phyloP scores from a whole-genome alignment of 768 basidiomycete species.

The Podaxis sp. region DNA sequence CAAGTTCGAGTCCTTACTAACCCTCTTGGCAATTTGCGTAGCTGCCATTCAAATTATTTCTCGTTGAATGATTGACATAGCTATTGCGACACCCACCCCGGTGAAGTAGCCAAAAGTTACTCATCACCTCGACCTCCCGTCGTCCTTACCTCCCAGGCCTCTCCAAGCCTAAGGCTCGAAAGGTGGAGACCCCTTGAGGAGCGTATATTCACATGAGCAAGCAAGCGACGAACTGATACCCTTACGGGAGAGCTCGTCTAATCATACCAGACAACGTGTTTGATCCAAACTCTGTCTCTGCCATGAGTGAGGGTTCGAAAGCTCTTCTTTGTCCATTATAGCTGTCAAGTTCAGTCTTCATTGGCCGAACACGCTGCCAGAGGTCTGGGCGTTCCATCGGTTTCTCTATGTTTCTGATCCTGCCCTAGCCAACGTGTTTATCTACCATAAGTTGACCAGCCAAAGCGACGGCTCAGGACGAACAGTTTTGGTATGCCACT shows the following conservation, averaged over 20 bases:
- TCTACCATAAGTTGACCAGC: not conserved
- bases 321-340: conserved; percentile 4
- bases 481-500: not conserved
- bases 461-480: not conserved
- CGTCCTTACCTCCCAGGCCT: not conserved
- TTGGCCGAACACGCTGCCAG: conserved; percentile 1
- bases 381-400: not conserved
- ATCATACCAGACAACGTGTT: conserved; percentile 15
- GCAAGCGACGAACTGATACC: not conserved
- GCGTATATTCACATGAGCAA: not conserved
- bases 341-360: not conserved
- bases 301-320: conserved; percentile 9
- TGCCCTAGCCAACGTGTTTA: not conserved
- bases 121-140: not conserved
- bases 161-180: not conserved
- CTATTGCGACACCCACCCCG: too few relatives aligned
- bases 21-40: not conserved
- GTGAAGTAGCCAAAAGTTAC: not conserved
- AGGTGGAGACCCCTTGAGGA: not conserved
- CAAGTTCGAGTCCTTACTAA: not conserved
- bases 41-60: not conserved
- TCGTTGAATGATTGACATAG: not conserved
- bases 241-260: not conserved
- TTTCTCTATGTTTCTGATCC: not conserved
- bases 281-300: conserved; percentile 1